Conservation (phyloP, 441 rosid genomes). For the Gossypium gossypioides region DNA sequence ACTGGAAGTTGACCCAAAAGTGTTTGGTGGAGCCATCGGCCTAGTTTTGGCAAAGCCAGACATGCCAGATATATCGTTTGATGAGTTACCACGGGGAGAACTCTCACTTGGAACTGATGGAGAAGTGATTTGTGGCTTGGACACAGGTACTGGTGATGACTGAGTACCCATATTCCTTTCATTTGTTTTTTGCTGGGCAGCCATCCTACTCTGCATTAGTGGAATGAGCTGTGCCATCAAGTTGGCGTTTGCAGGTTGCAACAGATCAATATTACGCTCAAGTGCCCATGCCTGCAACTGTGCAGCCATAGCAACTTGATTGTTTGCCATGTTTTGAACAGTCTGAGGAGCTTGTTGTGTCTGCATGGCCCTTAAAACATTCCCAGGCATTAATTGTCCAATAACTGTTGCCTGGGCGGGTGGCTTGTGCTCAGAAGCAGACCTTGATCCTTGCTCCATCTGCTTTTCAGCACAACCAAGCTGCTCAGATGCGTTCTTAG, state of each 20-base stretch:
- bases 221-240: constrained; percentile 78
- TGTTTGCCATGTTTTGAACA: constrained; percentile 50
- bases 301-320: constrained; percentile 65
- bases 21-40: constrained; percentile 36
- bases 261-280: constrained; percentile 76
- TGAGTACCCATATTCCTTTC: constrained; percentile 48
- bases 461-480: constrained; percentile 58
- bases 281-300: constrained; percentile 91
- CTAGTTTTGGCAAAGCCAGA: constrained; percentile 65
- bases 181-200: constrained; percentile 64
- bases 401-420: constrained; percentile 37
- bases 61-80: constrained; percentile 74
- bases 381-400: constrained; percentile 57
- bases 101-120: constrained; percentile 58
- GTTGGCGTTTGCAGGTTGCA: constrained; percentile 80
- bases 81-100: constrained; percentile 76
- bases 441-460: constrained; percentile 51
- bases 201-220: constrained; percentile 75
- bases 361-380: constrained; percentile 63
- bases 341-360: constrained; percentile 57
- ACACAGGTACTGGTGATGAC: constrained; percentile 43
- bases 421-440: constrained; percentile 48
- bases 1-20: constrained; percentile 48
- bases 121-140: constrained; percentile 70
- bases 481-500: constrained; percentile 63